Evolutionary conservation across 257 asterid species (phyloP), one percentile per base, ranked within the genome.

Genomic region (Echites panduratus): DNA sequence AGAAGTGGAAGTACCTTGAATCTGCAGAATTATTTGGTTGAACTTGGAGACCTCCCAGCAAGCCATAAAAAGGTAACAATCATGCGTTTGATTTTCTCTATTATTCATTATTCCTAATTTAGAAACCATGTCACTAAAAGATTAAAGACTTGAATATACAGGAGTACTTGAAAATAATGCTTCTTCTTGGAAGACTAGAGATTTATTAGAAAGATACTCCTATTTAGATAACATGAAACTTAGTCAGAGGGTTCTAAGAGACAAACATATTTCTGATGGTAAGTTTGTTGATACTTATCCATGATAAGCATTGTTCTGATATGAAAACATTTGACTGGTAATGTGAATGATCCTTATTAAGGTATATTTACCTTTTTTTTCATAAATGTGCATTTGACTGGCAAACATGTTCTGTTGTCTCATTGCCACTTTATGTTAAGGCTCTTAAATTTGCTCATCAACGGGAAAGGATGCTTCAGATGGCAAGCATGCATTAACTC

Each of bases 11-110:
- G 48, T 58, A 75, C 79, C 43, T 67, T 81, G 73, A 52, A 50
- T 70, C 45, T 81, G 75, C 75, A 70, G 44, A 77, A 66, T 78
- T 81, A 77, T 68, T 62, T 70, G 68, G 75, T 81, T 66, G 84
- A 81, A 45, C 75, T 81, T 77, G 82, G 79, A 2, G 82, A 66
- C 43, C 56, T 29, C 26, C 66, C 77, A 54, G 29, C 66, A 32
- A 27, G 71, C 61, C 16, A 24, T 72, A n/a, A n/a, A 66, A 81
- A 81, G 82, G 84, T 77, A 57, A 43, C 54, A 43, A 19, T 66
- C 13, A 16, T 62, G 40, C 27, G 3, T 17, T 43, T 22, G 52
- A 65, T 4, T 40, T 40, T 40, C 11, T 41, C 50, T 67, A 24
- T 78, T 68, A 19, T 57, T 61, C 72, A 45, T 24, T 45, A 22